Conservation (phyloP, 306 rosid genomes). For the Ceratonia siliqua region DNA sequence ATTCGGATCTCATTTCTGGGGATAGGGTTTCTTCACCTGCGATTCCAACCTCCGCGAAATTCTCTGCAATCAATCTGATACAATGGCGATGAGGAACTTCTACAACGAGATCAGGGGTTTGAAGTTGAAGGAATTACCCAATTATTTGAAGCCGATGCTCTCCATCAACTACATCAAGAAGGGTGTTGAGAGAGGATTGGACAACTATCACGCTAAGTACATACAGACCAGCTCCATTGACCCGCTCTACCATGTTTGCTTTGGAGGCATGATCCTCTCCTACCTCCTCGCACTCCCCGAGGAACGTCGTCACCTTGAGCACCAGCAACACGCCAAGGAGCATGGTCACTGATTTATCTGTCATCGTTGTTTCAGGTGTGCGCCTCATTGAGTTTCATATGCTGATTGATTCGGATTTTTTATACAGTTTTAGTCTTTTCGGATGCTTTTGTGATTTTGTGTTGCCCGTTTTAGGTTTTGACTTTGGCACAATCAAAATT, state of each 20-base stretch:
- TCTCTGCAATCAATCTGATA: neutral
- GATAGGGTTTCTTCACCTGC: conserved; percentile 27
- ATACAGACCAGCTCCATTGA: conserved; percentile 55
- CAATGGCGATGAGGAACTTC: conserved; percentile 63
- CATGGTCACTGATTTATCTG: conserved; percentile 47
- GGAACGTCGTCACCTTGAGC: conserved; percentile 73
- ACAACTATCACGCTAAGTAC: conserved; percentile 64
- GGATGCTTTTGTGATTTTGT: neutral
- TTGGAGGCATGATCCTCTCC: conserved; percentile 67
- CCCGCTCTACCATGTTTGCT: conserved; percentile 58
- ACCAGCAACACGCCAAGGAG: conserved; percentile 59
- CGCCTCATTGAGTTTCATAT: neutral
- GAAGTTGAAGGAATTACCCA: conserved; percentile 59
- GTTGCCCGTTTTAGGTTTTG: neutral
- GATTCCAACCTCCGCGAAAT: neutral
- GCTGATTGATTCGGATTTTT: neutral
- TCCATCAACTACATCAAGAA: conserved; percentile 49
- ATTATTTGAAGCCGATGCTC: conserved; percentile 54
- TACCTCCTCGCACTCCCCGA: conserved; percentile 66
- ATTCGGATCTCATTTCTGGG: conserved; percentile 26
- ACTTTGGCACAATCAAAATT: neutral
- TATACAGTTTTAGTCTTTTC: neutral
- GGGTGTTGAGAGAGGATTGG: conserved; percentile 46
- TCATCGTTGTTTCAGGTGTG: conserved; percentile 21
- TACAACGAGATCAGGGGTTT: conserved; percentile 57